Conservation (phyloP, 208 protist species). For the Tritrichomonas musculus region DNA sequence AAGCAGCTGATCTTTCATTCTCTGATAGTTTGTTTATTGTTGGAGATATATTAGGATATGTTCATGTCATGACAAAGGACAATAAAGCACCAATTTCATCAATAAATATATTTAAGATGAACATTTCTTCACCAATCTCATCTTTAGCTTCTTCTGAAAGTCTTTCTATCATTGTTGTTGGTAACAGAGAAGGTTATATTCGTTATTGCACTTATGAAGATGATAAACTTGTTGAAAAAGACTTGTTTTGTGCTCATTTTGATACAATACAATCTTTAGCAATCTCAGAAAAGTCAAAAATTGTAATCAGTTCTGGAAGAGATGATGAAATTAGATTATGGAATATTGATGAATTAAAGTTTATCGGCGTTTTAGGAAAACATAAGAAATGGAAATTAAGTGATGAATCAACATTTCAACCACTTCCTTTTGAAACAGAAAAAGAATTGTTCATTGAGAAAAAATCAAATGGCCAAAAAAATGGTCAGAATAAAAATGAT, state of each 20-base stretch:
- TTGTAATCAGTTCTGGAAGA: neutral
- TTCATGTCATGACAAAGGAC: neutral
- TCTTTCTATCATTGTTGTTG: neutral
- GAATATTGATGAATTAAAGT: neutral
- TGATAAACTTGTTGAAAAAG: neutral
- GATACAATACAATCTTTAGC: neutral
- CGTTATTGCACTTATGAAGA: neutral
- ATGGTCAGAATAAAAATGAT: no score
- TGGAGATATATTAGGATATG: neutral
- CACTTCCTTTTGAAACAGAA: no score
- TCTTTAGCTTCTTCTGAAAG: neutral
- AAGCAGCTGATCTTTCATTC: neutral
- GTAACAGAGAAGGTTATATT: neutral
- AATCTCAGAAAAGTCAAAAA: neutral
- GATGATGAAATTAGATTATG: neutral
- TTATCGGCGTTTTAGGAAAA: neutral
- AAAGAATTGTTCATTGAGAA: no score
- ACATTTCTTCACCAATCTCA: neutral
- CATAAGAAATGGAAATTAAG: neutral
- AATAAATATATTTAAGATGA: neutral
- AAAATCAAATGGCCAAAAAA: no score
- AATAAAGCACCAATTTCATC: neutral
- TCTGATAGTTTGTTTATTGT: neutral
- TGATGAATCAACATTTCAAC: neutral
- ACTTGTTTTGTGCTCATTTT: neutral